phyloP scores from a whole-genome alignment of 176 grass and related monocot species.

The Luzula sylvatica region DNA sequence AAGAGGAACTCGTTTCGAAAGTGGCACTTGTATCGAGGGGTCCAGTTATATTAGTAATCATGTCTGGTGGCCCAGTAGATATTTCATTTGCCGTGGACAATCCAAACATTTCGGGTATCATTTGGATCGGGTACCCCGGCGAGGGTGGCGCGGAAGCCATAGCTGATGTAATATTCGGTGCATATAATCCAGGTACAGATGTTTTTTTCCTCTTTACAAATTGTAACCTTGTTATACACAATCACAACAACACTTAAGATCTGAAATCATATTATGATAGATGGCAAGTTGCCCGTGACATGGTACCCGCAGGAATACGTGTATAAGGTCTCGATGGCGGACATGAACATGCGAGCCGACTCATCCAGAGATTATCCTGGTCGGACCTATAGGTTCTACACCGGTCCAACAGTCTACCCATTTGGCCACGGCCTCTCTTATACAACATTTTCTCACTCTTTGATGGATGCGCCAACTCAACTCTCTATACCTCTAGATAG shows the following conservation, averaged over 20 bases:
- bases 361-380: conserved; percentile 43
- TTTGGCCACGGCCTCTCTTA: conserved; percentile 91
- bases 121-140: conserved; percentile 86
- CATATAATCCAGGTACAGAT: conserved; percentile 60
- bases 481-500: conserved; percentile 35
- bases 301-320: conserved; percentile 71
- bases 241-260: neutral
- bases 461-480: conserved; percentile 31
- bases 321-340: conserved; percentile 44
- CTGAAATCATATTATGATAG: conserved; percentile 16
- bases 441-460: conserved; percentile 36
- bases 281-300: conserved; percentile 75
- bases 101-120: conserved; percentile 50
- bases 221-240: neutral
- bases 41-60: conserved; percentile 74
- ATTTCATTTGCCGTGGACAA: conserved; percentile 47
- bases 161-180: conserved; percentile 68
- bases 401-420: conserved; percentile 52
- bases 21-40: conserved; percentile 53
- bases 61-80: conserved; percentile 73
- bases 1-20: conserved; percentile 40
- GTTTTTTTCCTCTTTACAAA: neutral
- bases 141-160: conserved; percentile 65
- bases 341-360: conserved; percentile 84
- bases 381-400: conserved; percentile 93